phyloP scores from a whole-genome alignment of 257 asterid species.

The Salvia rosmarinus region DNA sequence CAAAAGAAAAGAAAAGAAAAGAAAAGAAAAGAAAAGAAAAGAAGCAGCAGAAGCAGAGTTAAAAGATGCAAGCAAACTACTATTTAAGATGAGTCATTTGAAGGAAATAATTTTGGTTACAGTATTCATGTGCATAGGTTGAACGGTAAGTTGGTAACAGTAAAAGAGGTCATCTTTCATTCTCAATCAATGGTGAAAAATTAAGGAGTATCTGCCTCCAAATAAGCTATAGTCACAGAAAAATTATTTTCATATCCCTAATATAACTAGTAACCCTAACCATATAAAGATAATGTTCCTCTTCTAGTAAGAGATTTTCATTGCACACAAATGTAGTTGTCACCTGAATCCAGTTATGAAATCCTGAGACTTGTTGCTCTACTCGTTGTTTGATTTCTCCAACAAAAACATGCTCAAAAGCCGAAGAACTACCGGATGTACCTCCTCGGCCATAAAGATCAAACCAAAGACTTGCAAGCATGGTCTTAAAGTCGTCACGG shows the following conservation, averaged over 20 bases:
- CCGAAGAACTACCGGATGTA: slow-evolving; percentile 80
- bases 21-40: too few relatives aligned
- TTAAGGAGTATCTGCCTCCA: slow-evolving; percentile 7
- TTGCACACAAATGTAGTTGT: not conserved
- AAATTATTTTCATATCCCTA: not conserved
- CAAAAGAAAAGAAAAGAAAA: slow-evolving; percentile 1
- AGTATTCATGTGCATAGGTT: not conserved
- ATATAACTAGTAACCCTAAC: not conserved
- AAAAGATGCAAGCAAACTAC: not conserved
- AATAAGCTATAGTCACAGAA: not conserved
- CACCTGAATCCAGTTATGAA: slow-evolving; percentile 99
- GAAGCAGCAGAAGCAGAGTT: too few relatives aligned
- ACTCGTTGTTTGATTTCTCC: slow-evolving; percentile 88
- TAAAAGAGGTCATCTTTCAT: slow-evolving; percentile 2
- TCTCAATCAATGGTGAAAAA: not conserved
- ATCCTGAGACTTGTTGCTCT: slow-evolving; percentile 85
- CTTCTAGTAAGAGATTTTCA: slow-evolving; percentile 1
- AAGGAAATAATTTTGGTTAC: not conserved
- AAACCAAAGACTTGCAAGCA: slow-evolving; percentile 77
- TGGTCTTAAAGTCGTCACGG: slow-evolving; percentile 66
- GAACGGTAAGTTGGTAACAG: slow-evolving; percentile 10
- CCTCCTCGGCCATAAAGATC: slow-evolving; percentile 91
- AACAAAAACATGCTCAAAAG: slow-evolving; percentile 98
- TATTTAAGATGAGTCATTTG: not conserved
- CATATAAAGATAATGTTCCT: slow-evolving; percentile 11